phyloP scores from a whole-genome alignment of 768 basidiomycete genomes.

The Kwoniella newhampshirensis region DNA sequence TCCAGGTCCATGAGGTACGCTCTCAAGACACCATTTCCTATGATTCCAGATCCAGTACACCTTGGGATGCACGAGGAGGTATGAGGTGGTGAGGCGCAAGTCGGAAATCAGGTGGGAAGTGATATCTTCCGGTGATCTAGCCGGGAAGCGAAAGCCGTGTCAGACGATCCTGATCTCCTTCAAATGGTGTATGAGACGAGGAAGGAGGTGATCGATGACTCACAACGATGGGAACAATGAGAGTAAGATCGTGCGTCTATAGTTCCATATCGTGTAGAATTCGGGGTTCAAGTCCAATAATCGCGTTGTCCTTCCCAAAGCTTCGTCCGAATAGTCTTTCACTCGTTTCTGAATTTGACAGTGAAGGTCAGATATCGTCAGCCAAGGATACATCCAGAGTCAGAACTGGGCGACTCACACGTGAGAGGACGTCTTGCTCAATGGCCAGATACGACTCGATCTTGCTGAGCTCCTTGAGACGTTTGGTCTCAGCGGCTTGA shows the following conservation, averaged over 20 bases:
- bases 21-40: slow-evolving; percentile 87
- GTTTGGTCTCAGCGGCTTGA: slow-evolving; percentile 62
- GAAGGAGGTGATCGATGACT: slow-evolving; percentile 17
- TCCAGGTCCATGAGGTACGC: slow-evolving; percentile 72
- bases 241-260: slow-evolving; percentile 74
- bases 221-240: slow-evolving; percentile 72
- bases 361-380: background rate
- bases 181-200: background rate
- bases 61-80: slow-evolving; percentile 83
- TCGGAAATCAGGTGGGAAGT: slow-evolving; percentile 70
- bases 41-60: slow-evolving; percentile 99
- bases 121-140: slow-evolving; percentile 58
- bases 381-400: background rate
- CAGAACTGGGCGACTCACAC: slow-evolving; percentile 58
- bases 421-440: slow-evolving; percentile 64
- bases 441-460: slow-evolving; percentile 73
- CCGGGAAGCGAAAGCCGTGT: background rate
- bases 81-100: slow-evolving; percentile 72
- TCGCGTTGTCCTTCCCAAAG: slow-evolving; percentile 72
- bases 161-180: background rate
- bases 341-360: slow-evolving; percentile 71
- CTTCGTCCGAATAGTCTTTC: slow-evolving; percentile 69
- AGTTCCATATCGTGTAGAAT: slow-evolving; percentile 96
- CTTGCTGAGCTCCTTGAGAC: slow-evolving; percentile 69
- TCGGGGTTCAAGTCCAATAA: slow-evolving; percentile 86